phyloP scores from a whole-genome alignment of 1,139 yeast species.

The Arxiozyma heterogenica region DNA sequence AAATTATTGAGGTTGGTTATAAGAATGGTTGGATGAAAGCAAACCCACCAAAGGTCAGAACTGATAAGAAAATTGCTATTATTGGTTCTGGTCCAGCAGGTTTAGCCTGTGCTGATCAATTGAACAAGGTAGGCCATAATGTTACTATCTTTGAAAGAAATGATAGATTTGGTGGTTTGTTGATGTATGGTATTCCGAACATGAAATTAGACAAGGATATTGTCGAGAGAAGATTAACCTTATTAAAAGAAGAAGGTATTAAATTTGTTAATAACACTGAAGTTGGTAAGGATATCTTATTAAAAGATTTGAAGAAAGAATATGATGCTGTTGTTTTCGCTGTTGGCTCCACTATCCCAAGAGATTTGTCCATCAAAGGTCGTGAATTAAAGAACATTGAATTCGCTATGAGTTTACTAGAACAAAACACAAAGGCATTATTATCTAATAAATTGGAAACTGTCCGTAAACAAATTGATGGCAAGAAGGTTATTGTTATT shows the following conservation, averaged over 20 bases:
- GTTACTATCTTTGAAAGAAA: conserved; percentile 91
- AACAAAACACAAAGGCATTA: conserved; percentile 81
- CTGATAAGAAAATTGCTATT: conserved; percentile 77
- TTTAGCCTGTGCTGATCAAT: conserved; percentile 91
- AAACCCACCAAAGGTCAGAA: conserved; percentile 64
- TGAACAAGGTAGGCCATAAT: conserved; percentile 88
- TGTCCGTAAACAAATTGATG: conserved; percentile 64
- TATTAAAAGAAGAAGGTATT: conserved; percentile 85
- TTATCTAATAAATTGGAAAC: conserved; percentile 56
- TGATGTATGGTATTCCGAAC: conserved; percentile 99
- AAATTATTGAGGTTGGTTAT: conserved; percentile 92
- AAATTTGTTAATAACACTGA: conserved; percentile 67
- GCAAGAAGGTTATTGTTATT: conserved; percentile 88
- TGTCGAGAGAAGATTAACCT: conserved; percentile 87
- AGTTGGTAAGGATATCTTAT: conserved; percentile 72
- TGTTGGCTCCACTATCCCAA: conserved; percentile 94
- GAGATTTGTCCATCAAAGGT: conserved; percentile 91
- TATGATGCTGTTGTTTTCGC: conserved; percentile 84
- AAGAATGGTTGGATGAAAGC: conserved; percentile 96
- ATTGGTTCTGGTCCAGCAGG: conserved; percentile 98
- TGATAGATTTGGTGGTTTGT: conserved; percentile 91
- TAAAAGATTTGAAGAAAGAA: conserved; percentile 53
- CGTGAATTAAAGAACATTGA: conserved; percentile 83
- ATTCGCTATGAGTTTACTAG: conserved; percentile 89
- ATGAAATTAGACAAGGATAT: conserved; percentile 93